phyloP scores from a whole-genome alignment of 2,329 filamentous ascomycete species.

The Dothideomycetidae sp. region DNA sequence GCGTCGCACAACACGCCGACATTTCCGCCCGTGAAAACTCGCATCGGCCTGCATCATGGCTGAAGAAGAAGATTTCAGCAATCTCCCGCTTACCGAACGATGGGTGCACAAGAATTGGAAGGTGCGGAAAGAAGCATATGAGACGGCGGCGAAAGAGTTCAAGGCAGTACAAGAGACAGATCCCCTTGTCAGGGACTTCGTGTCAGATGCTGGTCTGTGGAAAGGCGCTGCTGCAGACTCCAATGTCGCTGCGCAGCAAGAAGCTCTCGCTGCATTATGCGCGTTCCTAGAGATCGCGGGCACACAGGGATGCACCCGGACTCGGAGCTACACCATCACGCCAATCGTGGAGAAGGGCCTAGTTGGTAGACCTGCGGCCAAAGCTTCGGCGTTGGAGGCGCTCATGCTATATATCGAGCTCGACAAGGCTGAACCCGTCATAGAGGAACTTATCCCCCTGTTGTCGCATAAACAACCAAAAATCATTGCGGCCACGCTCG shows the following conservation, averaged over 20 bases:
- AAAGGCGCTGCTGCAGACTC: slow-evolving; percentile 86
- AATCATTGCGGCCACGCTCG: slow-evolving; percentile 60
- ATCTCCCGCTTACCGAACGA: slow-evolving; percentile 62
- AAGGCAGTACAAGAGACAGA: slow-evolving; percentile 71
- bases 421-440: slow-evolving; percentile 68
- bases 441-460: slow-evolving; percentile 78
- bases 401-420: slow-evolving; percentile 80
- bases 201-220: slow-evolving; percentile 74
- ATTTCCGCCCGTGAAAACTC: background rate
- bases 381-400: slow-evolving; percentile 73
- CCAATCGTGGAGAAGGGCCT: slow-evolving; percentile 86
- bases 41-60: slow-evolving; percentile 48
- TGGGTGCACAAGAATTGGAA: slow-evolving; percentile 95
- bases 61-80: slow-evolving; percentile 70
- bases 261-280: slow-evolving; percentile 75
- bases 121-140: slow-evolving; percentile 86
- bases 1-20: background rate
- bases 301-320: slow-evolving; percentile 56
- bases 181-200: slow-evolving; percentile 72
- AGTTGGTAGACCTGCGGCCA: slow-evolving; percentile 76
- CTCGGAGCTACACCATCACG: slow-evolving; percentile 57
- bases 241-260: slow-evolving; percentile 92
- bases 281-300: slow-evolving; percentile 88
- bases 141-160: slow-evolving; percentile 81
- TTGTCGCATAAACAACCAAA: slow-evolving; percentile 85